Conservation (phyloP, 371 early-diverging fungal genomes). For the Mortierella polycephala region DNA sequence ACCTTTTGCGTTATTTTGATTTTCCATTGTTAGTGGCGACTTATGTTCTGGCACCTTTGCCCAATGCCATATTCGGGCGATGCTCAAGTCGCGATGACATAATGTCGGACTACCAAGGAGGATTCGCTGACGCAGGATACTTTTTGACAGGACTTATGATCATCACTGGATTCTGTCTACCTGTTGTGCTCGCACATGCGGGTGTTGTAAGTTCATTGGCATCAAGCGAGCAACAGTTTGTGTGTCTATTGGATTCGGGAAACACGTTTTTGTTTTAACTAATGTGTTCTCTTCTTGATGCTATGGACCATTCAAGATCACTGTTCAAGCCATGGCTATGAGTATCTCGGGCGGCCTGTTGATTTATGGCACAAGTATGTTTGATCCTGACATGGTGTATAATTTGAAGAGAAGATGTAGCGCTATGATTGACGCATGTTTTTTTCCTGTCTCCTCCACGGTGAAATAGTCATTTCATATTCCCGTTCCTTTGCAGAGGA, state of each 20-base stretch:
- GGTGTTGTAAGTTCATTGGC: constrained; percentile 61
- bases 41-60: constrained; percentile 89
- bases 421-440: background rate
- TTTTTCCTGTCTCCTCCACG: background rate
- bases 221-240: too few relatives aligned
- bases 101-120: constrained; percentile 81
- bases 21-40: constrained; percentile 68
- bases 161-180: constrained; percentile 90
- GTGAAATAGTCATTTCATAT: constrained; percentile 58
- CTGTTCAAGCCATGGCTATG: constrained; percentile 85
- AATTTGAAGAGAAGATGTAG: too few relatives aligned
- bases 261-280: background rate
- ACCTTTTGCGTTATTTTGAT: background rate
- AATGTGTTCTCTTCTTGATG: too few relatives aligned
- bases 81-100: constrained; percentile 79
- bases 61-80: constrained; percentile 86
- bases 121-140: constrained; percentile 87
- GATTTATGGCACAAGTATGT: constrained; percentile 87
- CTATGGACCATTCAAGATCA: constrained; percentile 57
- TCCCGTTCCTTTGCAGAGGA: constrained; percentile 60
- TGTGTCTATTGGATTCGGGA: background rate
- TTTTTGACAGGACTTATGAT: constrained; percentile 93
- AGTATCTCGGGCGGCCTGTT: constrained; percentile 87
- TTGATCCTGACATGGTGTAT: too few relatives aligned
- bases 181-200: constrained; percentile 80